Base-by-base conservation (phyloP, 1,284 basidiomycete species). In the Phellopilus nigrolimitatus region DNA sequence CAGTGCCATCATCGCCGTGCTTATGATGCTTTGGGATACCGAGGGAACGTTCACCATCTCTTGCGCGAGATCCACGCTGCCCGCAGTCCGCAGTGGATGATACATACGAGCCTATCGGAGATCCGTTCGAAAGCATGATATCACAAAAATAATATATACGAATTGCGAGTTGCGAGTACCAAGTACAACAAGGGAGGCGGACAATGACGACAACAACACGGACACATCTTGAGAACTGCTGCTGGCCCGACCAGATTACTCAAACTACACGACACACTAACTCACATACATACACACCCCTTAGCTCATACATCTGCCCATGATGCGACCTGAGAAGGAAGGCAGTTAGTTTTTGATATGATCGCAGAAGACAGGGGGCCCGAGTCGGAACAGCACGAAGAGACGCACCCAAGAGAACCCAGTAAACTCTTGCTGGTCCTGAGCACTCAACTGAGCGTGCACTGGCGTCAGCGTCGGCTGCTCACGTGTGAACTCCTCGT, bases 381-480 rank as follows among this genome's bases (percentile, higher is more conserved):
- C n/a, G n/a, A n/a, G n/a, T n/a, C n/a, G n/a, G n/a, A n/a, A n/a
- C n/a, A n/a, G n/a, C n/a, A n/a, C n/a, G n/a, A n/a, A n/a, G n/a
- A n/a, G 22, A 57, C 71, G 53, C 59, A 86, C 85, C 88, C 93
- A 97, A 55, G 91, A 94, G 76, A 98, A 98, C 21, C 93, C 93
- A 57, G 89, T 86, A 72, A 98, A 98, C 70, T 97, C 94, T 57
- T 85, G 80, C 70, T 99, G 97, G 65, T 99, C 95, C 57, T 87
- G 84, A 36, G 88, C 68, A n/a, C 90, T 91, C 57, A 99, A 71
- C 59, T 97, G 93, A 27, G 90, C 91, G 64, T 99, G 95, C 24
- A 99, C 97, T 6, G 97, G 97, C 2, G 97, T 99, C 60, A 99
- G 73, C 12, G 95, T 99, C 4, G 97, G 97, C 66, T 97, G 91